A percentile compares a stretch with the other conserved stretches of the same genome.
Conservation (phyloP, 345 rosid species). For the Lumnitzera littorea region DNA sequence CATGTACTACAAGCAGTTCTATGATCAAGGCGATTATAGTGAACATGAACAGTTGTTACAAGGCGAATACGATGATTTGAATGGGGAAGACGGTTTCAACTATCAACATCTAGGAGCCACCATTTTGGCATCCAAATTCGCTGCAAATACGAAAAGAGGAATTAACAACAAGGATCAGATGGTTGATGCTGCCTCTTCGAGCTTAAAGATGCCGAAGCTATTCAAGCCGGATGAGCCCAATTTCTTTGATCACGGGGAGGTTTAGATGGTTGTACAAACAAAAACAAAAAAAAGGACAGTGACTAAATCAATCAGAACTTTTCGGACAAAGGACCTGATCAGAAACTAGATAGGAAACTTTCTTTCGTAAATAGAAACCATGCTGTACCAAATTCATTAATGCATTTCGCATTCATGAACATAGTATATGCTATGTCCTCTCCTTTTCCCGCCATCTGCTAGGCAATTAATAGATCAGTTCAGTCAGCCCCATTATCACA, state of each 20-base stretch:
- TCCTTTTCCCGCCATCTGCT: neutral
- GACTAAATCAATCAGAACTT: neutral
- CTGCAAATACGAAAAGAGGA: constrained; percentile 53
- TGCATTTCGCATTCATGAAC: neutral
- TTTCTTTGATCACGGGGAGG: constrained; percentile 20
- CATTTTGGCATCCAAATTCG: constrained; percentile 59
- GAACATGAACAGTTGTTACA: neutral
- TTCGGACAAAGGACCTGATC: too few relatives aligned
- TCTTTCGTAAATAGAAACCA: neutral
- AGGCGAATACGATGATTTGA: constrained; percentile 24
- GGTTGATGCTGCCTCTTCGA: constrained; percentile 35
- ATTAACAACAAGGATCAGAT: constrained; percentile 24
- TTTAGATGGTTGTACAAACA: neutral
- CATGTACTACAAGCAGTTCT: constrained; percentile 17
- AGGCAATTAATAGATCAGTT: too few relatives aligned
- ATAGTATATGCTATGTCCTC: neutral
- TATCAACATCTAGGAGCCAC: constrained; percentile 52
- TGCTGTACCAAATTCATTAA: too few relatives aligned
- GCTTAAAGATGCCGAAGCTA: constrained; percentile 68
- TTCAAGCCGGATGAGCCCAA: constrained; percentile 79
- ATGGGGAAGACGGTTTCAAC: constrained; percentile 16
- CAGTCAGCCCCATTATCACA: too few relatives aligned
- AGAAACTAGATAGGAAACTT: neutral
- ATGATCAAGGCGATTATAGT: constrained; percentile 21
- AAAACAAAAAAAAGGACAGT: neutral